Percentiles rank a stretch among this genome's conserved stretches.
These are phyloP conservation scores for Chloranthus sessilifolius DNA, from an alignment of 164 flowering plant species.

Conservation along the genomic window DNA sequence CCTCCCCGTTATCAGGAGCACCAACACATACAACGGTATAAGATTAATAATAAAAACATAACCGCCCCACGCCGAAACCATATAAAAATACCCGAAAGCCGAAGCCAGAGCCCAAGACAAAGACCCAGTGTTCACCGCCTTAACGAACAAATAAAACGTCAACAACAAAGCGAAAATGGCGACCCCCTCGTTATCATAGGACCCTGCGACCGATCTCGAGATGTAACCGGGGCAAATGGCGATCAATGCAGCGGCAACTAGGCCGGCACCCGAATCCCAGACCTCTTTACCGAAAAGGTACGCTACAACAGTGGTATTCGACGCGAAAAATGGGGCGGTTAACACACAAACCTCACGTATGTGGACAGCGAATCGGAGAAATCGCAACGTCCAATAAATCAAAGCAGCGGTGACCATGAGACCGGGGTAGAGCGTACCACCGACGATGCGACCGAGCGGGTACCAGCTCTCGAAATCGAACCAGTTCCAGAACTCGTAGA, in stretches of 20 bases:
- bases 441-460: slow-evolving; percentile 90
- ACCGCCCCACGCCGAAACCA: slow-evolving; percentile 99
- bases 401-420: slow-evolving; percentile 92
- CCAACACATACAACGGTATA: slow-evolving; percentile 86
- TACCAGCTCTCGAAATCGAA: slow-evolving; percentile 97
- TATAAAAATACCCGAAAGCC: slow-evolving; percentile 91
- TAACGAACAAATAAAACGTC: slow-evolving; percentile 84
- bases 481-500: slow-evolving; percentile 99
- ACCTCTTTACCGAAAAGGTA: slow-evolving; percentile 94
- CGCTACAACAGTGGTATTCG: slow-evolving; percentile 89
- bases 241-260: slow-evolving; percentile 85
- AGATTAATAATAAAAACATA: slow-evolving; percentile 93
- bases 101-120: slow-evolving; percentile 90
- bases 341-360: slow-evolving; percentile 95
- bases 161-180: slow-evolving; percentile 87
- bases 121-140: slow-evolving; percentile 93
- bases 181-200: slow-evolving; percentile 93
- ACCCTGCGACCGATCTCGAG: slow-evolving; percentile 91
- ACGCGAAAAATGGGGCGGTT: slow-evolving; percentile 93
- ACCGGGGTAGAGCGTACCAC: slow-evolving; percentile 96
- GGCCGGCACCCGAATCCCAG: slow-evolving; percentile 93
- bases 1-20: slow-evolving; percentile 82
- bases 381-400: slow-evolving; percentile 55
- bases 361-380: slow-evolving; percentile 72
- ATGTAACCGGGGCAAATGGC: slow-evolving; percentile 98